Conservation (phyloP, 805 yeast species). For the Yarrowia yakushimensis region DNA sequence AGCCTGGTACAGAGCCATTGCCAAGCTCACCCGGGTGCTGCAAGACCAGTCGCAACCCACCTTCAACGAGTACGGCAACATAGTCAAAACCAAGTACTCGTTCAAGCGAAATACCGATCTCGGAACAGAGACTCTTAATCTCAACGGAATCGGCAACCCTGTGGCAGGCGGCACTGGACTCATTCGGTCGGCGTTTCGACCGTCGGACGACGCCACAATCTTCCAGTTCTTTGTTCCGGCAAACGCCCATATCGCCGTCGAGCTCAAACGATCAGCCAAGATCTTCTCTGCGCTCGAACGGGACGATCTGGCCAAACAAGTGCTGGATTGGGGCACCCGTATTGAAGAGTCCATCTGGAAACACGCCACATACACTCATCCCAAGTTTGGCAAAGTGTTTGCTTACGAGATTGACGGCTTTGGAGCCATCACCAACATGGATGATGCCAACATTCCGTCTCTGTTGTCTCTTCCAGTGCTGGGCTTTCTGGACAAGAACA, state of each 20-base stretch:
- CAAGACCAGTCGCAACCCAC: conserved; percentile 61
- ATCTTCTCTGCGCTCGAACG: conserved; percentile 32
- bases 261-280: conserved; percentile 45
- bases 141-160: conserved; percentile 81
- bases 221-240: conserved; percentile 81
- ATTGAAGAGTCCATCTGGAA: conserved; percentile 57
- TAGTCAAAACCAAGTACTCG: conserved; percentile 51
- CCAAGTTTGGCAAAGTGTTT: conserved; percentile 67
- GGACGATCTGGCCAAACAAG: conserved; percentile 29
- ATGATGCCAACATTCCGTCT: conserved; percentile 89
- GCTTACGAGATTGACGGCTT: conserved; percentile 90
- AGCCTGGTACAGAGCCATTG: conserved; percentile 58
- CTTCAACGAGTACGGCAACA: conserved; percentile 43
- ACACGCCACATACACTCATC: conserved; percentile 65
- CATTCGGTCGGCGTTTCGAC: conserved; percentile 79
- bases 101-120: conserved; percentile 71
- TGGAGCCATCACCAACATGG: conserved; percentile 72
- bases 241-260: conserved; percentile 70
- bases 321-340: conserved; percentile 38
- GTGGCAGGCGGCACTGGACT: conserved; percentile 67
- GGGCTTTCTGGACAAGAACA: conserved; percentile 53
- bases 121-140: conserved; percentile 77
- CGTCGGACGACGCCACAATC: conserved; percentile 84
- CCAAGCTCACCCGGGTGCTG: conserved; percentile 50
- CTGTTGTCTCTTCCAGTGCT: conserved; percentile 73